Base-by-base conservation (phyloP, 768 basidiomycete genomes). In the Boletus subparvulus region DNA sequence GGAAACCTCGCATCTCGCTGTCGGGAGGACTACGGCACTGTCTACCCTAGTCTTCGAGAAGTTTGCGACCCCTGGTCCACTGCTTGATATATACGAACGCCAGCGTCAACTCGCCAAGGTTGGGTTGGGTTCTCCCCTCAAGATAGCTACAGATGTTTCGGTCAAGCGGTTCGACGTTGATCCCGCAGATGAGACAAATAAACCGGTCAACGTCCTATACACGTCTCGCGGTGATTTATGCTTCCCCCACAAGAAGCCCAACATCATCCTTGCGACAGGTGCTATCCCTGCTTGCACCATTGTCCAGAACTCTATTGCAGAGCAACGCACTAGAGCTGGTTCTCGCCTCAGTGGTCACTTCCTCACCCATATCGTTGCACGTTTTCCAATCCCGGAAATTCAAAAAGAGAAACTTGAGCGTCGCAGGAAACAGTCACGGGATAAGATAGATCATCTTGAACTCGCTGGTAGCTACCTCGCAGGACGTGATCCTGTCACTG, bases 211-310 rank as follows among this genome's bases (percentile, higher is more conserved):
- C 28, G 56, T 61, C 9, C 43, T 65, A 7, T 47, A 55, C 32
- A 32, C 32, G 0, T 32, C 32, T 32, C 32, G 32, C 11, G 32
- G 32, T 32, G 32, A 32, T 32, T 32, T 32, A 4, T 32, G 32
- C 10, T 32, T 32, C 10, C 10, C 32, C 11, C 32, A 52, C 21
- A 42, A 44, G 26, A 56, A 52, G 12, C 51, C 63, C 21, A 64
- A 64, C 39, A 50, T 64, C 52, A 64, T 64, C 19, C 63, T 65
- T 17, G 64, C 64, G 33, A 56, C 63, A 1, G 63, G 64, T 2
- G 47, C 63, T 37, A 61, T 65, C 12, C 63, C 63, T n/a, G 56
- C 60, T 41, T 58, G 56, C 24, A 65, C 64, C 26, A 49, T 65
- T n/a, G 50, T 65, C 13, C 48, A 55, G 24, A 65, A 65, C 46